Conservation (phyloP, 192 early-diverging fungal genomes). For the Umbelopsis vinacea region DNA sequence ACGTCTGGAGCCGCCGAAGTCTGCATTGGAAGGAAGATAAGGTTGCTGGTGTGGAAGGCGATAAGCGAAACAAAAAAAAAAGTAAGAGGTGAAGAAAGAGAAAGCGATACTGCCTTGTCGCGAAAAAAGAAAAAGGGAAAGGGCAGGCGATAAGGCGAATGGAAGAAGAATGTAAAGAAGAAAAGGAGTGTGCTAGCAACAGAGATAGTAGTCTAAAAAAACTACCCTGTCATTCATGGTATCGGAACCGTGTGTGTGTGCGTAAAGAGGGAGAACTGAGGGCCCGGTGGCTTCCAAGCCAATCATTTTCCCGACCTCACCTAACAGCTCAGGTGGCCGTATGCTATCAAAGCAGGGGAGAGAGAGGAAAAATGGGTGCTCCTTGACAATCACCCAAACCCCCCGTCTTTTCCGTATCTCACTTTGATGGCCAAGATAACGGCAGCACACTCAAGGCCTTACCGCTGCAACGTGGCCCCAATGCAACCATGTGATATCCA, state of each 20-base stretch:
- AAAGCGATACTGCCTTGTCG: background rate
- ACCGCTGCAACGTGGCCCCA: constrained; percentile 12
- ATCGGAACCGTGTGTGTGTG: constrained; percentile 7
- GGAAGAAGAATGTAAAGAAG: background rate
- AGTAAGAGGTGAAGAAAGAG: background rate
- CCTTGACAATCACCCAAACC: background rate
- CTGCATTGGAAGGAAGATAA: background rate
- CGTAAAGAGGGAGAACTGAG: constrained; percentile 13
- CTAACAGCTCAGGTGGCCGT: background rate
- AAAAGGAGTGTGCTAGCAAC: background rate
- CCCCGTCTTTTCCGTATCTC: constrained; percentile 11
- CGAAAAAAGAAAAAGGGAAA: background rate
- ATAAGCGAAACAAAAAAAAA: background rate
- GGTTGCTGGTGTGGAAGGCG: no score
- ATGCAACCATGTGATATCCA: constrained; percentile 13
- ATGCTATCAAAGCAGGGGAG: background rate
- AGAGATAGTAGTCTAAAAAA: constrained; percentile 19
- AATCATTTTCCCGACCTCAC: constrained; percentile 14
- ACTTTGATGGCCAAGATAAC: constrained; percentile 4
- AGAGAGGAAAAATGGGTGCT: background rate
- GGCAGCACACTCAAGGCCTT: background rate
- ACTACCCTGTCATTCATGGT: constrained; percentile 16
- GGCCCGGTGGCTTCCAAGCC: constrained; percentile 20
- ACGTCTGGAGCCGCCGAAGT: constrained; percentile 12
- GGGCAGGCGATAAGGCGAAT: background rate